Base-by-base conservation (phyloP, 257 asterid species). In the Vinca minor region DNA sequence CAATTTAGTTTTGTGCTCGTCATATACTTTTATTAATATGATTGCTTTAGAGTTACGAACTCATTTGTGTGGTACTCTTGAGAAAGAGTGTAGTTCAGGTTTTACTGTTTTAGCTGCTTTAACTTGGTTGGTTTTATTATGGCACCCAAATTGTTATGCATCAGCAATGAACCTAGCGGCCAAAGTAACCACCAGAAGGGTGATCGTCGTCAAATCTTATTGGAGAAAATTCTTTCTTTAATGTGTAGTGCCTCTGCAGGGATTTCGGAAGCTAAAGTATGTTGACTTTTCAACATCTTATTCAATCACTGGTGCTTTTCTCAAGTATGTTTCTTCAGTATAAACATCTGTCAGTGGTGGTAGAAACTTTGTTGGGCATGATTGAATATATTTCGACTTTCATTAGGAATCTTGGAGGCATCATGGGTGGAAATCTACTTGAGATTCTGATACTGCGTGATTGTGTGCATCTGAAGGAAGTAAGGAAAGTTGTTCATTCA, bases 381-480 rank as follows among this genome's bases (percentile, higher is more conserved):
- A 4, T 23, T 59, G 21, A 56, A 38, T 62, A 9, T 46, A 26
- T 42, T 64, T 34, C 18, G 44, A 25, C 62, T 63, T 67, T 68
- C 71, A 64, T 47, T 65, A 91, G 98, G 80, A 78, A 78, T 73
- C 84, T 84, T 71, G 98, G 91, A 57, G 87, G 87, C 73, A 64
- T 66, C 67, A 71, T 60, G 0, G 84, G 87, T 54, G 93, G 89
- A 59, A 73, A 75, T 72, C 76, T 73, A 63, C 72, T 91, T 77
- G 95, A 88, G 79, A 83, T 84, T 53, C 59, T 85, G 72, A 66
- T 81, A 73, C 75, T 91, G 71, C 83, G 95, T 29, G 98, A 88
- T 65, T 91, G 98, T 69, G 73, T 83, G 77, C 94, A 91, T 80
- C 73, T 91, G 79, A 83, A 82, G 83, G 84, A 83, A 82, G 98